These are phyloP conservation scores for Zygosaccharomyces bisporus DNA, from an alignment of 805 yeast species.

Conservation along the genomic window DNA sequence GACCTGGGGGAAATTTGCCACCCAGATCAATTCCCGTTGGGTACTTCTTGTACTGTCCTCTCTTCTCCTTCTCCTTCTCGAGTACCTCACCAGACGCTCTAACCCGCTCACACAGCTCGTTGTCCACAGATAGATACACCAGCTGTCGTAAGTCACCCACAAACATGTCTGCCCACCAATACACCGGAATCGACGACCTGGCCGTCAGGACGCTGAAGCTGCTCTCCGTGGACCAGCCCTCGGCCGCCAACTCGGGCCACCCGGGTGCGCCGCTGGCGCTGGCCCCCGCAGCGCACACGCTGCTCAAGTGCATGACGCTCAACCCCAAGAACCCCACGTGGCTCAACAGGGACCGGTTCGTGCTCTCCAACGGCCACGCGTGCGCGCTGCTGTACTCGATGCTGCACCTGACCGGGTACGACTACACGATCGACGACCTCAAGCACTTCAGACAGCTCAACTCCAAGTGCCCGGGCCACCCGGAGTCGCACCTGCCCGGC, in stretches of 20 bases:
- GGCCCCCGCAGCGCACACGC: conserved; percentile 91
- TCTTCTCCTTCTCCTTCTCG: background rate
- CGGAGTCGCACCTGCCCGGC: conserved; percentile 89
- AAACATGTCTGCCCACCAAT: conserved; percentile 30
- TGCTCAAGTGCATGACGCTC: conserved; percentile 76
- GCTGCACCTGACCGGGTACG: conserved; percentile 83
- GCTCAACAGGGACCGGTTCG: conserved; percentile 94
- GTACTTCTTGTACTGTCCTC: too few species aligned
- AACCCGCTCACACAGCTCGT: background rate
- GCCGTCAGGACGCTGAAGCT: conserved; percentile 87
- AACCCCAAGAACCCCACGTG: conserved; percentile 90
- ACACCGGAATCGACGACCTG: conserved; percentile 59
- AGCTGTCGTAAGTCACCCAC: background rate
- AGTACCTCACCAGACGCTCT: background rate
- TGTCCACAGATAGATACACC: background rate
- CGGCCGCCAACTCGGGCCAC: conserved; percentile 92
- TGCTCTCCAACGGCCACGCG: conserved; percentile 94
- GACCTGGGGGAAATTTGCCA: background rate
- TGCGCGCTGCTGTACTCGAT: conserved; percentile 83
- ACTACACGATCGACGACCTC: conserved; percentile 75
- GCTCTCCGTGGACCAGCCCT: conserved; percentile 81
- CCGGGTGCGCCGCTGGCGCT: conserved; percentile 99
- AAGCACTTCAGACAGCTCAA: conserved; percentile 84
- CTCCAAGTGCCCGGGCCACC: conserved; percentile 97
- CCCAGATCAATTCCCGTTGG: background rate